Evolutionary conservation across 78 protist species (phyloP).

Genomic region (Anaeramoeba flamelloides): DNA sequence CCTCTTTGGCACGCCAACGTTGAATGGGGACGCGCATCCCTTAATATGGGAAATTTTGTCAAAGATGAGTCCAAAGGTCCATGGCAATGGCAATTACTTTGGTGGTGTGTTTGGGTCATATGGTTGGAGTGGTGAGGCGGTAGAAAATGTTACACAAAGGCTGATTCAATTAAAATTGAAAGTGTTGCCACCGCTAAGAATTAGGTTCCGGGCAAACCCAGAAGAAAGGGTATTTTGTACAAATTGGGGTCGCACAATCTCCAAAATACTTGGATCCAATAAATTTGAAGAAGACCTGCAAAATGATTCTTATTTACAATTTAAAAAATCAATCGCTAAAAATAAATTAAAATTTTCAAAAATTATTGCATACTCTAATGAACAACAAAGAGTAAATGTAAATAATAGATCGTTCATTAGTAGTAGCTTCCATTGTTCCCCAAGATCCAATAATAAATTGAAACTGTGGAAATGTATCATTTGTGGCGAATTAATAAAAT

Average conservation of each 20-base stretch:
- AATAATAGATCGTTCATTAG: too few species aligned
- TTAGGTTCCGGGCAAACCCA: background rate
- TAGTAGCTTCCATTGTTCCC: too few species aligned
- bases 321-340: too few species aligned
- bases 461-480: too few species aligned
- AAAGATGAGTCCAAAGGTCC: background rate
- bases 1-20: constrained; percentile 2
- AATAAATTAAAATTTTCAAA: too few species aligned
- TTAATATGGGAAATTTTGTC: background rate
- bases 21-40: background rate
- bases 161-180: background rate
- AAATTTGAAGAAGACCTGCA: too few species aligned
- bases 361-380: too few species aligned
- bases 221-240: background rate
- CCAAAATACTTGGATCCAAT: too few species aligned
- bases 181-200: background rate
- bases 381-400: too few species aligned
- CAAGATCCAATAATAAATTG: too few species aligned
- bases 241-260: background rate
- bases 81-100: background rate
- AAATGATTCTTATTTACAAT: too few species aligned
- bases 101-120: constrained; percentile 1
- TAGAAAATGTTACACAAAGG: background rate
- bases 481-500: too few species aligned
- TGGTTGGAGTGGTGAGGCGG: constrained; percentile 11